Evolutionary conservation across 2,329 filamentous ascomycete genomes (phyloP), one percentile per base, ranked within the genome.

Genomic region (Ilyonectria robusta): DNA sequence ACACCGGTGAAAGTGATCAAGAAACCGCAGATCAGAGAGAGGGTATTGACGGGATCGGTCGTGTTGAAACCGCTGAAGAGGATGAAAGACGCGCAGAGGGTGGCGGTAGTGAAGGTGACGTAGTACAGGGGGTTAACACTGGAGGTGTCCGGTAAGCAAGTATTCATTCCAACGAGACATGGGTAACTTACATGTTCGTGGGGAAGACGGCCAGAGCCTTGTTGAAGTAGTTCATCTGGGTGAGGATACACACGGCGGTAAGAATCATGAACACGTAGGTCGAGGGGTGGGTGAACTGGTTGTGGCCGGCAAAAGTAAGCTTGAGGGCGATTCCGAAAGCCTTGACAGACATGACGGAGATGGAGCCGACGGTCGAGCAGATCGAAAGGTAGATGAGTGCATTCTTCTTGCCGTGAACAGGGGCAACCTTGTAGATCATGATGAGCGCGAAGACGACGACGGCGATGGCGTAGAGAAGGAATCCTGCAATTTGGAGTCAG

Each of bases 181-280:
- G 13, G 15, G 9, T 11, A 26, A 85, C 93, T 80, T 88, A 97
- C 95, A 99, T 97, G 75, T 97, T 97, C 35, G 96, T 98, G 33
- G 94, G 95, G 83, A 98, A 99, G 77, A 97, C 94, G 81, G 94
- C 97, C 67, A 99, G 85, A 8, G 96, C 96, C 83, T 99, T 99
- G 87, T 99, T 99, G 83, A 99, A 97, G 82, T 99, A 99, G 82
- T 99, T 99, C 96, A 99, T 98, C 86, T 99, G 96, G 9, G 95
- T 98, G 73, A 99, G 81, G 78, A 99, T 98, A 85, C 96, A 99
- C 71, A 98, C 94, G 3, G 88, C 87, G 0, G 95, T 96, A 71
- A 98, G 89, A 72, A 99, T 98, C 82, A 95, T 91, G 80, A 99
- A 99, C 70, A 98, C 95, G 76, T 99, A 99, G 66, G 97, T 99